Percentiles rank a stretch among this genome's conserved stretches.
Evolutionary conservation across 495 filamentous ascomycete genomes (phyloP).

Genomic region (Hypoxylon intermedium): DNA sequence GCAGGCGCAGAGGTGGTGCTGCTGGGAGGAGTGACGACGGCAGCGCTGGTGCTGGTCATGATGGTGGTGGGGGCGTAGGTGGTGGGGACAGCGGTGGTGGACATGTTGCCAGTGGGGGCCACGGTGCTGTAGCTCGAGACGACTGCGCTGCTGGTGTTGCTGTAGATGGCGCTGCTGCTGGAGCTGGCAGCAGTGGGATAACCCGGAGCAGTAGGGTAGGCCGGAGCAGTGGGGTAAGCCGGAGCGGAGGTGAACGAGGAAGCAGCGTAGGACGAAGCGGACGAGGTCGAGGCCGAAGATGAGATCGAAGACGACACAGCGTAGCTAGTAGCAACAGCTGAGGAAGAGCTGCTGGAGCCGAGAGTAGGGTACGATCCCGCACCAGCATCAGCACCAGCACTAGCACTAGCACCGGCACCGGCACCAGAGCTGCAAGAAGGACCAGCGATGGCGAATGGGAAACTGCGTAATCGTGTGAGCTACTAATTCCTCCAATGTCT

Average conservation of each 20-base stretch:
- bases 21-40: constrained; percentile 13
- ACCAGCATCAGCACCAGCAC: too few relatives aligned
- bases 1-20: constrained; percentile 15
- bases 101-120: constrained; percentile 16
- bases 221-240: constrained; percentile 20
- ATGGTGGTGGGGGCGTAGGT: constrained; percentile 21
- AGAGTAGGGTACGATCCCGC: constrained; percentile 15
- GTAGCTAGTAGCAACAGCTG: constrained; percentile 5
- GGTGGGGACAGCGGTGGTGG: constrained; percentile 6
- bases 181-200: constrained; percentile 17
- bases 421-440: constrained; percentile 30
- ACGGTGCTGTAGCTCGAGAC: constrained; percentile 1
- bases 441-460: constrained; percentile 55
- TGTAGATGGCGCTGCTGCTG: constrained; percentile 20
- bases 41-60: constrained; percentile 24
- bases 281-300: constrained; percentile 6
- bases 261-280: constrained; percentile 14
- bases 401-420: too few relatives aligned
- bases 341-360: not conserved
- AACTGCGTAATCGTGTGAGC: too few relatives aligned
- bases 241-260: constrained; percentile 8
- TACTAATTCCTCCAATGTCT: too few relatives aligned
- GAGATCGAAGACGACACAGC: not conserved
- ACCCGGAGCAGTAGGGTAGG: not conserved
- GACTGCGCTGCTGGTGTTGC: constrained; percentile 16